A percentile compares a stretch with the other conserved stretches of the same genome.
These are phyloP conservation scores for Blastocystis sp. DNA, from an alignment of 352 stramenopile species.

Conservation along the genomic window DNA sequence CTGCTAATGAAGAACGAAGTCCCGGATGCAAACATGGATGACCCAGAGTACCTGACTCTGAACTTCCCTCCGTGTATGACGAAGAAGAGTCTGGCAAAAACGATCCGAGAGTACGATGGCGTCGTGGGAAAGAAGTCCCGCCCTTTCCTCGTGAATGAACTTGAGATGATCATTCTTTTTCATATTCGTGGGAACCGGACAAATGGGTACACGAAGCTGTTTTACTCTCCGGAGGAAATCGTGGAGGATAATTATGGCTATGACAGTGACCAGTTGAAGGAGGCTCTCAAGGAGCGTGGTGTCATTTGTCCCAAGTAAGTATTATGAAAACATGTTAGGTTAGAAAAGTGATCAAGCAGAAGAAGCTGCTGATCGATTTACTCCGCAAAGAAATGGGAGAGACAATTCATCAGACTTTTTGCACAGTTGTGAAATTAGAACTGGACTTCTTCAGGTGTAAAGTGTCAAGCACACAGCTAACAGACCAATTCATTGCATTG, in stretches of 20 bases:
- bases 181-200: not conserved
- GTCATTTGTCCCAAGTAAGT: not conserved
- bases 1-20: not conserved
- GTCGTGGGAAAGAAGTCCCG: not conserved
- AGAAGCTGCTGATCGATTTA: conserved; percentile 3
- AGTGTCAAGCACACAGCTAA: not conserved
- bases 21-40: not conserved
- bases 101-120: not conserved
- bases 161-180: conserved; percentile 44
- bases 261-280: not conserved
- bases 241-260: not conserved
- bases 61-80: conserved; percentile 42
- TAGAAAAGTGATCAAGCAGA: not conserved
- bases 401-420: not conserved
- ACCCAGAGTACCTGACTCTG: not conserved
- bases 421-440: not conserved
- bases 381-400: not conserved
- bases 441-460: not conserved
- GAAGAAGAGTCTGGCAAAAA: not conserved
- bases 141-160: not conserved
- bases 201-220: conserved; percentile 15
- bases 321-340: not conserved
- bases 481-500: not conserved
- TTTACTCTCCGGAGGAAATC: not conserved
- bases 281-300: not conserved